Base-by-base conservation (phyloP, 2,329 filamentous ascomycete genomes). In the Aspergillus sp. region DNA sequence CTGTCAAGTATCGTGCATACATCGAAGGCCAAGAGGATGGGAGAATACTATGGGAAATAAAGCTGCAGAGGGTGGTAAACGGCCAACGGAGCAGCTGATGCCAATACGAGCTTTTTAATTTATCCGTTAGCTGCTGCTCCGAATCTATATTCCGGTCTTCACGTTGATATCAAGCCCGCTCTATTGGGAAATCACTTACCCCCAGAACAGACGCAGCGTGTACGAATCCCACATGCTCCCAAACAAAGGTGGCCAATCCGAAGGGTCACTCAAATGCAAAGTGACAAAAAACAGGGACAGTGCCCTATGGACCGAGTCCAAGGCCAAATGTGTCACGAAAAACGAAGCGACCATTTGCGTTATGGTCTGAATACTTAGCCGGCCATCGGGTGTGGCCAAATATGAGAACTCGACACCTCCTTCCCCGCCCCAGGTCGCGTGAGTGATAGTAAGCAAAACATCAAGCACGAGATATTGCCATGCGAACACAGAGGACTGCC, bases 181-280 rank as follows among this genome's bases (percentile, higher is more conserved):
- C 19, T 19, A 19, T 19, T 19, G 19, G 19, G 19, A 19, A 19
- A 10, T 1, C 4, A 55, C 58, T 50, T 41, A 62, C 60, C 60
- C 57, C 60, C 60, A 64, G 29, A 55, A 60, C 4, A 54, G 50
- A 8, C 58, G 53, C 10, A 63, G 5, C 4, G 59, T 60, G 38
- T 57, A 59, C 6, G 53, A 48, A 46, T 63, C 54, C 35, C 44
- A 49, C 30, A 55, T 52, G 12, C 52, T 51, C 7, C 54, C 58
- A 41, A 60, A 61, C 5, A 53, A 28, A 4, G 60, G 60, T 1
- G 54, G 57, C 43, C 57, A 62, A 5, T 57, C 51, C 7, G 28
- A 41, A 3, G 58, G 50, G 1, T 43, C 39, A 4, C 52, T 45
- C 4, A 54, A 34, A 0, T 52, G 53, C 0, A 54, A 5, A 3